These are phyloP conservation scores for Quercus alba DNA, from an alignment of 306 rosid species.

Conservation along the genomic window DNA sequence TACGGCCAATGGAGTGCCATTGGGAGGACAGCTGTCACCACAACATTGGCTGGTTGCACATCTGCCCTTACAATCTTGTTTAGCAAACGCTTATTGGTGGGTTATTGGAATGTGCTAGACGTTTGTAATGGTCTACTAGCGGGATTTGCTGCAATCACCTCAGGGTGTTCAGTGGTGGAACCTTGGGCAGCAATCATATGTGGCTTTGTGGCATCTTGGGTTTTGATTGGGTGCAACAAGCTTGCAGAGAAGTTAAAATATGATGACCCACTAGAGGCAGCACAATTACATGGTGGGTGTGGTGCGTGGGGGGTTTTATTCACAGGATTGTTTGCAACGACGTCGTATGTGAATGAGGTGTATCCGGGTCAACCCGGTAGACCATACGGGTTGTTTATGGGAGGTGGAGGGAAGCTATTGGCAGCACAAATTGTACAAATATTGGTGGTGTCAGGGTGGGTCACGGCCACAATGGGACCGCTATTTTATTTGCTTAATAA, in stretches of 20 bases:
- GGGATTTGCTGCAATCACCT: conserved; percentile 72
- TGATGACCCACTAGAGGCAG: conserved; percentile 80
- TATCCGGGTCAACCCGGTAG: conserved; percentile 27
- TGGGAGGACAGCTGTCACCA: conserved; percentile 79
- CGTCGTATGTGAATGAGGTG: conserved; percentile 49
- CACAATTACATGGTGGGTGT: conserved; percentile 81
- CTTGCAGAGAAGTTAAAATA: conserved; percentile 43
- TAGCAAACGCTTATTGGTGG: conserved; percentile 55
- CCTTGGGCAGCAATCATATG: conserved; percentile 81
- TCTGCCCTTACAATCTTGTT: conserved; percentile 68
- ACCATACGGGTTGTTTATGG: conserved; percentile 62
- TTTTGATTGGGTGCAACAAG: conserved; percentile 53
- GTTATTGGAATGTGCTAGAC: conserved; percentile 79
- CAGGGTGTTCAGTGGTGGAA: conserved; percentile 75
- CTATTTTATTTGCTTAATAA: conserved; percentile 51
- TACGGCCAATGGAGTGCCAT: conserved; percentile 90
- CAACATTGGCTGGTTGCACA: conserved; percentile 72
- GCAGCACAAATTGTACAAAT: conserved; percentile 63
- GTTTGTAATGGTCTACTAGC: conserved; percentile 79
- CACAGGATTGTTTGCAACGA: conserved; percentile 60
- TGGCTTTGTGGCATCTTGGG: conserved; percentile 72
- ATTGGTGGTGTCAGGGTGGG: conserved; percentile 64
- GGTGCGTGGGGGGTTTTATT: conserved; percentile 80
- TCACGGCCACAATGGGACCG: conserved; percentile 69
- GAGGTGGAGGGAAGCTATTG: conserved; percentile 59